Conservation (phyloP, 495 filamentous ascomycete species). For the Aspergillus olivimuriae region DNA sequence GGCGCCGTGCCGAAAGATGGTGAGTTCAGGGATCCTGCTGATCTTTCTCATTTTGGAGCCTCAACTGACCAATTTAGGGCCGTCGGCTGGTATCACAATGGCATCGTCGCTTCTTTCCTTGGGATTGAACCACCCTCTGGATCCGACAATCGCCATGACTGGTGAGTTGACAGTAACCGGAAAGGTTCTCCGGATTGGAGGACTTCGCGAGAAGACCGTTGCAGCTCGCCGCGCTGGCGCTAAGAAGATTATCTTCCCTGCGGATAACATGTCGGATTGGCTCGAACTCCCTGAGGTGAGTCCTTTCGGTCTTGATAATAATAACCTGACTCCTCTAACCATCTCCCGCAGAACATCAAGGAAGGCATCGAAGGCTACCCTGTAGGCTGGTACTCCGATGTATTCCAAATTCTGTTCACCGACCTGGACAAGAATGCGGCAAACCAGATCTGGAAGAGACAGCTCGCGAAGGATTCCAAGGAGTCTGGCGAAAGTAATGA, state of each 20-base stretch:
- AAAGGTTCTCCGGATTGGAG: conserved; percentile 94
- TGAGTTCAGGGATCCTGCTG: conserved; percentile 19
- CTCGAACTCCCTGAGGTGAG: conserved; percentile 89
- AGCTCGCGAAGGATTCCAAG: conserved; percentile 54
- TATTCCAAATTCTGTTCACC: conserved; percentile 87
- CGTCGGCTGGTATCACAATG: conserved; percentile 96
- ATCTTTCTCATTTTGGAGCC: background rate
- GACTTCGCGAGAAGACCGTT: conserved; percentile 97
- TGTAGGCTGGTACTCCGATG: conserved; percentile 88
- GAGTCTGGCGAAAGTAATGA: conserved; percentile 38
- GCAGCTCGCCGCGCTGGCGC: conserved; percentile 90
- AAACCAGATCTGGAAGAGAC: conserved; percentile 66
- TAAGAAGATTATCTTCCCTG: conserved; percentile 91
- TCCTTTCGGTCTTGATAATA: conserved; percentile 7
- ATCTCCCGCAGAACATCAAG: conserved; percentile 78
- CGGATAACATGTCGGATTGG: conserved; percentile 95
- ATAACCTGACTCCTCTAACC: conserved; percentile 9
- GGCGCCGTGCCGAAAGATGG: conserved; percentile 96
- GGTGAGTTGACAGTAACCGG: conserved; percentile 97
- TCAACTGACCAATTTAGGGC: conserved; percentile 41
- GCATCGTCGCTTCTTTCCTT: conserved; percentile 83
- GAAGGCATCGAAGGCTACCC: conserved; percentile 85
- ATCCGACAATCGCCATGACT: conserved; percentile 94
- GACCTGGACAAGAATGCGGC: conserved; percentile 67
- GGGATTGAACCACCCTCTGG: conserved; percentile 68